Percentiles rank a stretch among this genome's conserved stretches.
phyloP scores from a whole-genome alignment of 2,329 filamentous ascomycete species.

The Cytospora paraplurivora region DNA sequence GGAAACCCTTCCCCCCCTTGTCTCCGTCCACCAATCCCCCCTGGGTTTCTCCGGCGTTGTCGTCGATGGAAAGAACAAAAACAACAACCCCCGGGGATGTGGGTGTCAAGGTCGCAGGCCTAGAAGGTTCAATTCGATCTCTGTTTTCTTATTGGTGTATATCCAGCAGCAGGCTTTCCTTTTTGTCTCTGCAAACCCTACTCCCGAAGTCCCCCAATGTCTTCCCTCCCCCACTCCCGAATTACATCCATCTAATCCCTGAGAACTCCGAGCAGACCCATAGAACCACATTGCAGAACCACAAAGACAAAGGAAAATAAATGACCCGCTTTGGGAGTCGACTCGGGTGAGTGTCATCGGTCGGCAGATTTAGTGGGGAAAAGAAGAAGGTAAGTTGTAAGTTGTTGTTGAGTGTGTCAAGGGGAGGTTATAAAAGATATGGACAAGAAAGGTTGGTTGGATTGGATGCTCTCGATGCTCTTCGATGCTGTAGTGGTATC shows the following conservation, averaged over 20 bases:
- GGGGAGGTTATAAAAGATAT: constrained; percentile 21
- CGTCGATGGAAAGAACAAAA: no score
- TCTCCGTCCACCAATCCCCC: background rate
- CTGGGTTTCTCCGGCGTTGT: background rate
- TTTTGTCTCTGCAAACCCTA: constrained; percentile 3
- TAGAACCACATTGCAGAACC: constrained; percentile 5
- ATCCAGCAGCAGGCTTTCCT: background rate
- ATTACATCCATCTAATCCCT: constrained; percentile 11
- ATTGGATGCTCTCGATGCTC: constrained; percentile 29
- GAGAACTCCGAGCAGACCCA: constrained; percentile 10
- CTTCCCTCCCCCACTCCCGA: background rate
- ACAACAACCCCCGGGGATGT: background rate
- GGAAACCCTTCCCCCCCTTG: background rate
- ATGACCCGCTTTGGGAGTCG: constrained; percentile 7
- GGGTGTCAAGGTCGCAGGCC: background rate
- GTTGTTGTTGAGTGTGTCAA: background rate
- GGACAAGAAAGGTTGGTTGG: constrained; percentile 22
- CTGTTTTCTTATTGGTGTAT: background rate
- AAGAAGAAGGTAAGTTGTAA: constrained; percentile 5
- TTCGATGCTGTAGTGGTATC: constrained; percentile 29
- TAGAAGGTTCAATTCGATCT: background rate
- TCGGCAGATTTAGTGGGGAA: constrained; percentile 5
- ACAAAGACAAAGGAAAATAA: constrained; percentile 17
- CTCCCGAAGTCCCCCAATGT: no score
- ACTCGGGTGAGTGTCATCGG: constrained; percentile 13